Evolutionary conservation across 1,284 basidiomycete species (phyloP), one percentile per base, ranked within the genome.

Genomic region (Cutaneotrichosporon curvatum): DNA sequence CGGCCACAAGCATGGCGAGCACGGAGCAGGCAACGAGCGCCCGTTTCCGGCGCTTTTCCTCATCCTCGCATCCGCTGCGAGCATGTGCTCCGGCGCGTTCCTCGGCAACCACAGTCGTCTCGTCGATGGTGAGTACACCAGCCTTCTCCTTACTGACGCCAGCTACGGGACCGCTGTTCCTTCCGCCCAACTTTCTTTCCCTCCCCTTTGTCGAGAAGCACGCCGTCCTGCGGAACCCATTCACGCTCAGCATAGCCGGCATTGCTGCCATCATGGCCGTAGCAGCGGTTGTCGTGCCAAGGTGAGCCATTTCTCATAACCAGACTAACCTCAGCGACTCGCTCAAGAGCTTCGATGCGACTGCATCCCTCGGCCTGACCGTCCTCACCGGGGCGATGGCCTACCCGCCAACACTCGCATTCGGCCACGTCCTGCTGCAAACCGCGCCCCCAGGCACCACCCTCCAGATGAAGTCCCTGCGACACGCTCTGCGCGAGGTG

Each of bases 371-470:
- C 7, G 55, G 83, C 5, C 80, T 88, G 49, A 83, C 88, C 0
- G 65, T 83, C 6, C 73, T 85, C 11, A 91, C 88, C 8, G 85
- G 84, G 65, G 79, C 81, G 36, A 76, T 92, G 22, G 83, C 89
- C 0, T 92, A 88, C 65, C 80, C 81, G 1, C 82, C 87, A 0
- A 86, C 82, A 18, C 75, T 82, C 4, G 78, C 84, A 0, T 83
- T 90, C 21, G 89, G 86, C 3, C 81, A 83, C 9, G 82, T 90
- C 1, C 75, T 96, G 1, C 71, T 95, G 3, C 90, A 95, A 65
- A 95, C 90, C 0, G 80, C 88, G 0, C 90, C 90, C 0, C 55
- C 64, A 0, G 70, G 75, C 6, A 73, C 83, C 18, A 79, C 81
- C 1, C 58, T 77, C 2, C 79, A 81, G 47, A 88, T 88, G 82